phyloP scores from a whole-genome alignment of 1,284 basidiomycete species.

The Fistulina hepatica region DNA sequence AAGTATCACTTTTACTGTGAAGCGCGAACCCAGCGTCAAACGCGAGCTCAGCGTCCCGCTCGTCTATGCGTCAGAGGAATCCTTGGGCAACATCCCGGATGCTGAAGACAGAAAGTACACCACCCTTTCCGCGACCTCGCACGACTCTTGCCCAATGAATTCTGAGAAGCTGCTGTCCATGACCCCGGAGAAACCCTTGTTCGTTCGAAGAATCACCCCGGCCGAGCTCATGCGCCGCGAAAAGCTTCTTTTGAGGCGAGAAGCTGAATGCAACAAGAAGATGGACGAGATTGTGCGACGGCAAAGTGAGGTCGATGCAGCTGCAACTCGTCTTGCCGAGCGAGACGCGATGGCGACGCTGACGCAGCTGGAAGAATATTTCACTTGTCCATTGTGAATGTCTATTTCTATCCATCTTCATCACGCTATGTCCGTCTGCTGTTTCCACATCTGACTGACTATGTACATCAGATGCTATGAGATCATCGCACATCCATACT shows the following conservation, averaged over 20 bases:
- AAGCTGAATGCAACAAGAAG: conserved; percentile 27
- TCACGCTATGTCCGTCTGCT: background rate
- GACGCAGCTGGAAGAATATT: conserved; percentile 46
- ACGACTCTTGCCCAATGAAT: no score
- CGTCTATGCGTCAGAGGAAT: no score
- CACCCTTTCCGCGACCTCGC: no score
- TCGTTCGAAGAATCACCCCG: no score
- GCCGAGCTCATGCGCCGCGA: conserved; percentile 31
- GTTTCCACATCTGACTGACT: conserved; percentile 8
- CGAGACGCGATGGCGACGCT: conserved; percentile 31
- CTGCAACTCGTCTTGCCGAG: conserved; percentile 30
- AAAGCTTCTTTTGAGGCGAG: conserved; percentile 24
- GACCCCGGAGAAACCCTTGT: no score
- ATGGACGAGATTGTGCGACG: conserved; percentile 29
- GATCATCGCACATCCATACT: conserved; percentile 46
- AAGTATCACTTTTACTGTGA: no score
- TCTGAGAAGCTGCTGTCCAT: no score
- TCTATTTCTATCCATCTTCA: conserved; percentile 4
- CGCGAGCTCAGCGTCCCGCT: no score
- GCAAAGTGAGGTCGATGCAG: conserved; percentile 25
- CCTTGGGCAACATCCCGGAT: no score
- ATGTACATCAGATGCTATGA: conserved; percentile 32
- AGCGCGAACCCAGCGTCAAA: no score
- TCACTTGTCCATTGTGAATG: conserved; percentile 41
- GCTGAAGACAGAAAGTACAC: no score